phyloP scores from a whole-genome alignment of 2,329 filamentous ascomycete genomes.

The Trichophyton simii region DNA sequence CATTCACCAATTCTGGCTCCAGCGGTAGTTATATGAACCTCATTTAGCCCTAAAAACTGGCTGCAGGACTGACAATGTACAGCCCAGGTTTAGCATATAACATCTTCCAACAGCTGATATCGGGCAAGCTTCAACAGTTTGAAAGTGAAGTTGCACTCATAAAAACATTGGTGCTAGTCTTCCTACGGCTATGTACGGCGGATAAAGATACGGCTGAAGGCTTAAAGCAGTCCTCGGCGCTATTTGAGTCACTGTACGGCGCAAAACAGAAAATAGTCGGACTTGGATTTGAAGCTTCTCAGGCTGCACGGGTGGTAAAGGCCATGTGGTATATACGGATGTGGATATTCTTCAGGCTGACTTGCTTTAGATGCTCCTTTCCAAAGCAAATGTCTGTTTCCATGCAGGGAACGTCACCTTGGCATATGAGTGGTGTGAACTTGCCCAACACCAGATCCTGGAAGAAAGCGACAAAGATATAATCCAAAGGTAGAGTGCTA shows the following conservation, averaged over 20 bases:
- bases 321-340: not conserved
- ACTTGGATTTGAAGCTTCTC: constrained; percentile 49
- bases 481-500: constrained; percentile 45
- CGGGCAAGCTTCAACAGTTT: constrained; percentile 29
- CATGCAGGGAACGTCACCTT: not conserved
- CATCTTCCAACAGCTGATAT: not conserved
- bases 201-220: constrained; percentile 23
- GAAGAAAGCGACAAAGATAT: constrained; percentile 20
- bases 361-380: not conserved
- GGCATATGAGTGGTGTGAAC: constrained; percentile 49
- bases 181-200: constrained; percentile 52
- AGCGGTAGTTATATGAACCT: not conserved
- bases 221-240: constrained; percentile 20
- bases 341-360: not conserved
- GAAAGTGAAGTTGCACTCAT: constrained; percentile 45
- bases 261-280: constrained; percentile 30
- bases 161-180: constrained; percentile 55
- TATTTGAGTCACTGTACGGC: constrained; percentile 28
- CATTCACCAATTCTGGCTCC: not conserved
- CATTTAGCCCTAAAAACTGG: not conserved
- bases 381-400: not conserved
- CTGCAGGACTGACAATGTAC: not conserved
- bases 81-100: not conserved
- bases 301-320: constrained; percentile 31
- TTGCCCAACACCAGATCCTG: constrained; percentile 35